Percentiles rank a stretch among this genome's conserved stretches.
Conservation (phyloP, 2,329 filamentous ascomycete species). For the Biscogniauxia marginata region DNA sequence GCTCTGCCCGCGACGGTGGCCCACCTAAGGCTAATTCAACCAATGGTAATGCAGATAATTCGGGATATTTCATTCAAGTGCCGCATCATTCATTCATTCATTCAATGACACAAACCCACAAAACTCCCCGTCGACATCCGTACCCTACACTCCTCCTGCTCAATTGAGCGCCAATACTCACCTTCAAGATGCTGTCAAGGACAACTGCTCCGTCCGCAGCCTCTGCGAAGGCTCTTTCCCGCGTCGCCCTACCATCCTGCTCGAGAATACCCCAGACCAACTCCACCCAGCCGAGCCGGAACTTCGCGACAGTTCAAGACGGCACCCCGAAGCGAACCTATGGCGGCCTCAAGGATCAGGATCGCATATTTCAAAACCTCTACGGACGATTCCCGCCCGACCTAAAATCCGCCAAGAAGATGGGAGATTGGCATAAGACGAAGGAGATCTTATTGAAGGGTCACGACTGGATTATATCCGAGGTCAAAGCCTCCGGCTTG, state of each 20-base stretch:
- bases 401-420: constrained; percentile 92
- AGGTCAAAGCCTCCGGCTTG: constrained; percentile 94
- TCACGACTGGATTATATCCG: constrained; percentile 97
- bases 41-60: constrained; percentile 28
- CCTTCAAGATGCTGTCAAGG: constrained; percentile 42
- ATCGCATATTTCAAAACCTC: constrained; percentile 98
- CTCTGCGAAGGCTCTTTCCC: constrained; percentile 40
- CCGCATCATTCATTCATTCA: constrained; percentile 27
- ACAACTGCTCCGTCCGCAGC: constrained; percentile 40
- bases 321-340: constrained; percentile 68
- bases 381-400: constrained; percentile 92
- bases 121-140: constrained; percentile 23
- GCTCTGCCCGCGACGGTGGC: constrained; percentile 20
- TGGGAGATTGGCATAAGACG: constrained; percentile 99
- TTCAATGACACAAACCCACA: constrained; percentile 24
- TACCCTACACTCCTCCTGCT: constrained; percentile 32
- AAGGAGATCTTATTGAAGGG: constrained; percentile 98
- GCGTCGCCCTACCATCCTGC: constrained; percentile 34
- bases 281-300: constrained; percentile 57
- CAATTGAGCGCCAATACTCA: constrained; percentile 37
- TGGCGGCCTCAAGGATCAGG: constrained; percentile 90
- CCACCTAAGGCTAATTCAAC: constrained; percentile 15
- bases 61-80: constrained; percentile 28
- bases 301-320: constrained; percentile 80
- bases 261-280: constrained; percentile 42